Conservation (phyloP, 495 filamentous ascomycete genomes). For the Daldinia decipiens region DNA sequence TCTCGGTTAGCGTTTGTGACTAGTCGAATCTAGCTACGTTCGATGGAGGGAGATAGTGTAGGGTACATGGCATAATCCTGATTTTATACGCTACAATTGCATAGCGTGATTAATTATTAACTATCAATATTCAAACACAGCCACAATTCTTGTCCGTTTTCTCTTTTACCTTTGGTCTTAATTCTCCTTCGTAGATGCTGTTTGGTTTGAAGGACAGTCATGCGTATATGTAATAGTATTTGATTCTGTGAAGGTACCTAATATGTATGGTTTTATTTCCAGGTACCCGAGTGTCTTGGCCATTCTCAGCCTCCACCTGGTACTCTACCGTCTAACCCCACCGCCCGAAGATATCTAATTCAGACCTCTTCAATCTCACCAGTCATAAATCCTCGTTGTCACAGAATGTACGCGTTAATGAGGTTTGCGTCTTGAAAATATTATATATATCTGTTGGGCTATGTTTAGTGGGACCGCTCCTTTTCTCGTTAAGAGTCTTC, state of each 20-base stretch:
- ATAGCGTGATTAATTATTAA: background rate
- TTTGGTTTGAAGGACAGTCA: constrained; percentile 7
- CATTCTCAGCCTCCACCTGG: constrained; percentile 27
- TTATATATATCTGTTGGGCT: constrained; percentile 9
- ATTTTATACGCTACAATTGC: constrained; percentile 4
- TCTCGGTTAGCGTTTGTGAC: background rate
- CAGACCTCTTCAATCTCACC: constrained; percentile 13
- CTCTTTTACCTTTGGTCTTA: background rate
- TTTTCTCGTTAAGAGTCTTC: background rate
- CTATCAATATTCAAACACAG: constrained; percentile 10
- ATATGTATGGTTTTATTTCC: constrained; percentile 24
- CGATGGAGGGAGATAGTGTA: background rate
- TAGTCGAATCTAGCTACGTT: background rate
- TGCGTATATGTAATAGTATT: constrained; percentile 8
- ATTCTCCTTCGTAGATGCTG: background rate
- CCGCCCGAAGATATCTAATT: constrained; percentile 32
- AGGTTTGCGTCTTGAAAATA: background rate
- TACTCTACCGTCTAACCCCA: constrained; percentile 29
- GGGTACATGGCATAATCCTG: constrained; percentile 1
- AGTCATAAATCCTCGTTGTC: constrained; percentile 15
- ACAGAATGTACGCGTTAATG: constrained; percentile 16
- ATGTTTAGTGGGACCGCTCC: background rate
- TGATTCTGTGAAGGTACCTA: constrained; percentile 19
- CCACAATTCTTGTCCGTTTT: constrained; percentile 19
- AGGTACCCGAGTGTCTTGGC: constrained; percentile 30